These are phyloP conservation scores for Pleurotus cornucopiae DNA, from an alignment of 768 basidiomycete species.

Conservation along the genomic window DNA sequence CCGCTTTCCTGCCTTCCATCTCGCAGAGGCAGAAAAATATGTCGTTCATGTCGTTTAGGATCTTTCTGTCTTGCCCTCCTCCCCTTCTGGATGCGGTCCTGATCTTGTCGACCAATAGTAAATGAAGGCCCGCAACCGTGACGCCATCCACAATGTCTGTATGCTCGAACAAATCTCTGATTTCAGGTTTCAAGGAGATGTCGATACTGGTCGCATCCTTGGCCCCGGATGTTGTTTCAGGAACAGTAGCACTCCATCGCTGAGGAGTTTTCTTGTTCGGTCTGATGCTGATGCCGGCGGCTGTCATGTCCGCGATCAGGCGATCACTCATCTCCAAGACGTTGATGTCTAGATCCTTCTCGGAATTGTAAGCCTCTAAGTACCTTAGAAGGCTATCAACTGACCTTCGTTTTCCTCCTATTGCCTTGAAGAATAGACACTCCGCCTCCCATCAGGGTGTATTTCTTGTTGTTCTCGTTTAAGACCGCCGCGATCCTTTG, in stretches of 20 bases:
- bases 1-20: too few species aligned
- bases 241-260: slow-evolving; percentile 1
- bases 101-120: slow-evolving; percentile 7
- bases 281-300: neutral
- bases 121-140: neutral
- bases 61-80: too few species aligned
- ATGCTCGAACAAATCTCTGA: neutral
- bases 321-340: neutral
- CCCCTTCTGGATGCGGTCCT: neutral
- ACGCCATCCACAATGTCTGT: neutral
- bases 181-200: neutral
- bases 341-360: neutral
- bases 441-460: slow-evolving; percentile 1
- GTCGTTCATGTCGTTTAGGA: too few species aligned
- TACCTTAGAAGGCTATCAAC: too few species aligned
- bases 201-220: slow-evolving; percentile 6
- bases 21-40: too few species aligned
- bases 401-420: neutral
- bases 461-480: neutral
- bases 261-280: neutral
- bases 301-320: neutral
- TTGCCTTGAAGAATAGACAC: slow-evolving; percentile 3
- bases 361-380: too few species aligned
- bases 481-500: neutral
- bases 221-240: neutral